Evolutionary conservation across 2,329 filamentous ascomycete species (phyloP), one percentile per base, ranked within the genome.

Genomic region (Fusarium palustre): DNA sequence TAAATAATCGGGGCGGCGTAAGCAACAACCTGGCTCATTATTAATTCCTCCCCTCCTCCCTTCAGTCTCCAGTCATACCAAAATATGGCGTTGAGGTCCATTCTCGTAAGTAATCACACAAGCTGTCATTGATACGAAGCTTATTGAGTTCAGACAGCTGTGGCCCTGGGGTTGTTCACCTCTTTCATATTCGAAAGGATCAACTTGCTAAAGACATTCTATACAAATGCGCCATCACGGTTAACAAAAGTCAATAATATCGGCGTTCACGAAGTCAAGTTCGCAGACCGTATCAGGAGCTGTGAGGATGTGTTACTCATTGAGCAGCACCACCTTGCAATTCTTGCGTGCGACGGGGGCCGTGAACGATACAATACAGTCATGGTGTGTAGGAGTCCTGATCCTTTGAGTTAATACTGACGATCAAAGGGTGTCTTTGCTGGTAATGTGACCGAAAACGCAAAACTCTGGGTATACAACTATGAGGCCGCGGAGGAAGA

Each of bases 341-440:
- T 83, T 30, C 48, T 81, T 5, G 76, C 74, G 16, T 82, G 81
- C 48, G 81, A 82, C 22, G 68, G 77, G 1, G 81, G 80, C 7
- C 75, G 81, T 5, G 81, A 82, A 58, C 75, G 70, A 11, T 79
- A 76, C 73, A 82, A 83, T 64, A 81, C 78, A 5, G 80, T 82
- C 61, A 81, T 82, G 80, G 81, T 78, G 31, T 25, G 71, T 49
- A 36, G 18, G 3, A 3, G 0, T 5, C 9, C 9, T n/a, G 15
- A 10, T 5, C 13, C 4, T 16, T 4, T 6, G 1, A 1, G 15
- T 7, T 5, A 24, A 10, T n/a, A 18, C 48, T 68, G 2, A 70
- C 38, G 25, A 13, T 4, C 0, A 7, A n/a, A 79, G 77, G 76
- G 76, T 7, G 18, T 78, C 1, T 74, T 70, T 46, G 20, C 52